Conservation (phyloP, 169 alveolate species). For the Plasmodium gallinaceum region DNA sequence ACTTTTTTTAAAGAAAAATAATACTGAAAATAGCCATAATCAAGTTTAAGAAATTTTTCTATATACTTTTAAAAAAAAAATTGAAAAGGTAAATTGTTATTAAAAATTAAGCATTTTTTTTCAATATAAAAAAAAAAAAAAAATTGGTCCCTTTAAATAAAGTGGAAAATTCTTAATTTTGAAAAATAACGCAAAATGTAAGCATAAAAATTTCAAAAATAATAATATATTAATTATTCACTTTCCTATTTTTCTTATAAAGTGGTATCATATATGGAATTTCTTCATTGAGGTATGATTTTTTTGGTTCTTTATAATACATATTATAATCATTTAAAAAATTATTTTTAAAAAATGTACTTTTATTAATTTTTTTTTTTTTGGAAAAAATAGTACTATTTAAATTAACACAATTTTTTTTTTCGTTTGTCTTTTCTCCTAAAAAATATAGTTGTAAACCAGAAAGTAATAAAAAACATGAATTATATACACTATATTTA, state of each 20-base stretch:
- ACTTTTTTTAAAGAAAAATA: no score
- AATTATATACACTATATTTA: conserved; percentile 15
- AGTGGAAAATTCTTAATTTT: no score
- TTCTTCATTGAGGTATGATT: conserved; percentile 9
- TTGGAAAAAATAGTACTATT: neutral
- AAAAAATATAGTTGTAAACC: conserved; percentile 33
- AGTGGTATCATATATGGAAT: conserved; percentile 25
- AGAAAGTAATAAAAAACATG: conserved; percentile 35
- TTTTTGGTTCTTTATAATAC: conserved; percentile 23
- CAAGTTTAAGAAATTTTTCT: no score
- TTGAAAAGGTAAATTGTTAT: no score
- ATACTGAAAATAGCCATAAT: no score
- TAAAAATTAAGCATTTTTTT: no score
- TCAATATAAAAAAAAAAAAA: no score
- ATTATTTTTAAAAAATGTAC: neutral
- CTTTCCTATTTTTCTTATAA: conserved; percentile 37
- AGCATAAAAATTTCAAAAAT: no score
- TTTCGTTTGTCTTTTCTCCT: neutral
- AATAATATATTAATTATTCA: no score
- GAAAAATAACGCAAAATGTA: no score
- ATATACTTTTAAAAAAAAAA: no score
- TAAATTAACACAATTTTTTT: neutral
- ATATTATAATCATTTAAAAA: conserved; percentile 32
- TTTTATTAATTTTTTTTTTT: conserved; percentile 6
- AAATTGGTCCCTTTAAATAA: no score